phyloP scores from a whole-genome alignment of 805 yeast genomes.

The Sugiyamaella chiloensis region DNA sequence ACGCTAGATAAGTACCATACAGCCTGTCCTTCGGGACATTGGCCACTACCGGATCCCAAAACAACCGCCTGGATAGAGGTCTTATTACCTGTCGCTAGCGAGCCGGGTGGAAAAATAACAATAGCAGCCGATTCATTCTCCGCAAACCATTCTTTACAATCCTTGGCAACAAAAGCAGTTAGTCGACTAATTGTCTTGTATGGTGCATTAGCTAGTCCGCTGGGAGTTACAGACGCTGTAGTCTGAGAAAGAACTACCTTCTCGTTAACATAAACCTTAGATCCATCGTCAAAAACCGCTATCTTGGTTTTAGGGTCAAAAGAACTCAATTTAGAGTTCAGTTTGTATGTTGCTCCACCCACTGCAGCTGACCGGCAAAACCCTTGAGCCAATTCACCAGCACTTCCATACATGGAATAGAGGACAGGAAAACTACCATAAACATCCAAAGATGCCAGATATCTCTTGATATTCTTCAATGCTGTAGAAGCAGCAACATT shows the following conservation, averaged over 20 bases:
- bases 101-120: conserved; percentile 87
- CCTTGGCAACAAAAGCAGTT: conserved; percentile 77
- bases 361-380: conserved; percentile 98
- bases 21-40: conserved; percentile 81
- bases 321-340: conserved; percentile 61
- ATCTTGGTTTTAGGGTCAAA: conserved; percentile 64
- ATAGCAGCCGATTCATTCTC: conserved; percentile 81
- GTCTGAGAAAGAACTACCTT: conserved; percentile 69
- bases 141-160: conserved; percentile 88
- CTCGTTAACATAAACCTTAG: conserved; percentile 71
- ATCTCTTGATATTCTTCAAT: conserved; percentile 75
- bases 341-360: conserved; percentile 91
- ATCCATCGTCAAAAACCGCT: conserved; percentile 64
- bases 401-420: conserved; percentile 90
- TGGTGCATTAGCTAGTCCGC: conserved; percentile 22
- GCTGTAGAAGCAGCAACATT: conserved; percentile 70
- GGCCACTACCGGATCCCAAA: conserved; percentile 82
- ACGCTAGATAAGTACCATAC: conserved; percentile 86
- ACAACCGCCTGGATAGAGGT: conserved; percentile 83
- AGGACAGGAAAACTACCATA: conserved; percentile 94
- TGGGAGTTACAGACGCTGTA: conserved; percentile 19
- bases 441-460: conserved; percentile 78
- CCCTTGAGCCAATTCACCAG: conserved; percentile 94
- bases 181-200: conserved; percentile 60
- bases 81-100: conserved; percentile 61